phyloP scores from a whole-genome alignment of 257 asterid species.

The Solanum sitiens region DNA sequence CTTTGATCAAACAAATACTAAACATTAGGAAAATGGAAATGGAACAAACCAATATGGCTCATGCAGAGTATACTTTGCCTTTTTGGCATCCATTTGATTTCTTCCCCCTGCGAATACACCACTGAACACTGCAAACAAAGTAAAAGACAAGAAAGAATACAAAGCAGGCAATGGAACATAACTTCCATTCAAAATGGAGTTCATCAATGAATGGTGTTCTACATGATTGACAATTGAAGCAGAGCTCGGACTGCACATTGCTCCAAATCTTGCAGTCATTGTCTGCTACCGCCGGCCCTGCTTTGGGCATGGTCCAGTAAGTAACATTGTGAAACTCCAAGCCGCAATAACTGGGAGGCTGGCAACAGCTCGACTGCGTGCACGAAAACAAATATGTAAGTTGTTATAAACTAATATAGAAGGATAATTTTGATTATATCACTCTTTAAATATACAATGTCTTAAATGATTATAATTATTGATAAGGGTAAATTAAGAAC shows the following conservation, averaged over 20 bases:
- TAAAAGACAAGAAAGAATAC: constrained; percentile 2
- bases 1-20: background rate
- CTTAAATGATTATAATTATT: too few species aligned
- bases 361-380: constrained; percentile 50
- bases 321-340: constrained; percentile 31
- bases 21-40: background rate
- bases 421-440: too few species aligned
- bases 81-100: background rate
- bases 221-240: constrained; percentile 44
- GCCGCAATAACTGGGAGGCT: constrained; percentile 45
- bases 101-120: background rate
- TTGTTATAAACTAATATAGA: too few species aligned
- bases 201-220: constrained; percentile 13
- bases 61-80: background rate
- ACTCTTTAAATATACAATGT: too few species aligned
- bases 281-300: constrained; percentile 12
- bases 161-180: constrained; percentile 9
- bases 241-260: constrained; percentile 22
- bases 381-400: background rate
- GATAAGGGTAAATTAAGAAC: too few species aligned
- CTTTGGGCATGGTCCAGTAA: constrained; percentile 23
- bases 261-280: constrained; percentile 46
- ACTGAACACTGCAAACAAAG: background rate
- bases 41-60: background rate
- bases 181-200: constrained; percentile 26